These are phyloP conservation scores for Diversispora epigaea DNA, from an alignment of 192 early-diverging fungal species.

Conservation along the genomic window DNA sequence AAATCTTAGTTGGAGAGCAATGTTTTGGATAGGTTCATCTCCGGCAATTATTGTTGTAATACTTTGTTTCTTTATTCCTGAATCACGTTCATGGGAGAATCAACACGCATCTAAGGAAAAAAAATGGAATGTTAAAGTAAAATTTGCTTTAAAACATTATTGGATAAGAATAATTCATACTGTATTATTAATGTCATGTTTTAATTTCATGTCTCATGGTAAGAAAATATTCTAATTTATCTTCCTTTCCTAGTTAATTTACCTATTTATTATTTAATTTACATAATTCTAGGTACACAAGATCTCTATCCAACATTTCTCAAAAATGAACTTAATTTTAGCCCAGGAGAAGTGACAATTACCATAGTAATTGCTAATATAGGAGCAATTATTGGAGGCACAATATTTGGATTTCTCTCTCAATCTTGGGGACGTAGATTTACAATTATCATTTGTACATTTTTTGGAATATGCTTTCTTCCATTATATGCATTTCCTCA, in stretches of 20 bases:
- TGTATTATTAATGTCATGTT: slow-evolving; percentile 61
- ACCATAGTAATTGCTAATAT: slow-evolving; percentile 60
- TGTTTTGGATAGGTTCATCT: slow-evolving; percentile 67
- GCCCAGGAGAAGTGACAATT: slow-evolving; percentile 51
- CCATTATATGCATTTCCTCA: slow-evolving; percentile 64
- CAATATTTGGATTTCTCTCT: slow-evolving; percentile 66
- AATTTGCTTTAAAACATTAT: slow-evolving; percentile 41
- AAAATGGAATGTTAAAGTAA: slow-evolving; percentile 29
- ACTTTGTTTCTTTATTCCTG: slow-evolving; percentile 63
- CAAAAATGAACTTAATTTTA: slow-evolving; percentile 57
- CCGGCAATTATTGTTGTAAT: slow-evolving; percentile 59
- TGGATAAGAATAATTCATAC: slow-evolving; percentile 57
- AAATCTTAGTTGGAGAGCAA: slow-evolving; percentile 61
- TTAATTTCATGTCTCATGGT: slow-evolving; percentile 73
- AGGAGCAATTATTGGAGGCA: slow-evolving; percentile 71
- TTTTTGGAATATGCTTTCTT: slow-evolving; percentile 62
- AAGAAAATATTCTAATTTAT: not conserved
- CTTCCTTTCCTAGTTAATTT: not conserved
- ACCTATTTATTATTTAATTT: too few species aligned
- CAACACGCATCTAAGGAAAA: slow-evolving; percentile 36
- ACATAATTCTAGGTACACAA: slow-evolving; percentile 42
- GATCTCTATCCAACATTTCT: slow-evolving; percentile 76
- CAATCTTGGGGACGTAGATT: slow-evolving; percentile 66
- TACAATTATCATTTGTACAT: slow-evolving; percentile 50
- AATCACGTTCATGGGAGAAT: slow-evolving; percentile 56